Evolutionary conservation across 306 rosid genomes (phyloP), one percentile per base, ranked within the genome.

Genomic region (Biancaea sappan): DNA sequence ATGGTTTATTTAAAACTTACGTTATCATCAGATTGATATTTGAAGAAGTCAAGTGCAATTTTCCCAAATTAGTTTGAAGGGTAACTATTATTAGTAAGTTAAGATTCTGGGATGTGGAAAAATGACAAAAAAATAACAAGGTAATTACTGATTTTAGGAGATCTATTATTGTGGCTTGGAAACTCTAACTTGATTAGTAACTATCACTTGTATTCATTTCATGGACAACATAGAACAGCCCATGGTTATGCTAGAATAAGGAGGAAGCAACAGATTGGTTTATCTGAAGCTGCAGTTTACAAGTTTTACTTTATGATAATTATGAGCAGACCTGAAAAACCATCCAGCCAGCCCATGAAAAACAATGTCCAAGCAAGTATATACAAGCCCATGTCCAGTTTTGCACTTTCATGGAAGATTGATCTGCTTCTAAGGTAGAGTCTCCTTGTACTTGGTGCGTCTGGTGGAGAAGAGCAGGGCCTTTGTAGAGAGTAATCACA

Each of bases 291-390:
- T 60, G 72, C 37, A 29, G 62, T 43, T 79, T 24, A 44, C 13
- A 12, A 18, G 21, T 50, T 60, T 9, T 47, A 1, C 32, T 1
- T 52, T 34, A 71, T 32, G 53, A 53, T 50, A 3, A 72, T 56
- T 21, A n/a, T 22, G 52, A 53, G 34, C 40, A 68, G 66, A 89
- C 95, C 92, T 85, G 95, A 80, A 89, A 81, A 72, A 90, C 96
- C 76, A 90, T 84, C 96, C 92, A 90, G 9, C 86, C 89, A 78
- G 96, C 92, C 92, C 96, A 90, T 34, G 90, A 80, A 34, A 90
- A 74, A 78, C 92, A 87, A 79, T 90, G 92, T 38, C 89, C 90
- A 79, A 87, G 73, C 79, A 90, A 81, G 82, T 78, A 90, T 14
- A 90, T 73, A 76, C 96, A 86, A 74, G 92, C 91, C 88, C 79